Base-by-base conservation (phyloP, 495 filamentous ascomycete species). In the Friedmanniomyces endolithicus region DNA sequence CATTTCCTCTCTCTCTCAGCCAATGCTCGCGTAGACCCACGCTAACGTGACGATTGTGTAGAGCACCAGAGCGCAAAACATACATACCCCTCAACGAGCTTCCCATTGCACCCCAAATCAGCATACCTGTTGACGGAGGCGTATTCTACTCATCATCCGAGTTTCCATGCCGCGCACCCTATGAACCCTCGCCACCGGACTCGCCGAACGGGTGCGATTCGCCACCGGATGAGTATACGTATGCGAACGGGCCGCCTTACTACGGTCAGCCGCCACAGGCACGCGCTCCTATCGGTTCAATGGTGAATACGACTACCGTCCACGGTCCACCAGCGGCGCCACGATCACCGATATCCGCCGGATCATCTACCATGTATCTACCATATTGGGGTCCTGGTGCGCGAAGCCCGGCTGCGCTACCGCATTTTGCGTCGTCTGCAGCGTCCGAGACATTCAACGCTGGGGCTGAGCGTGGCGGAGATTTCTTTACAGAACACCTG, bases 281-380 rank as follows among this genome's bases (percentile, higher is more conserved):
- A 6, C 44, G 20, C 44, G 19, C 44, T 23, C 44, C 7, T 8
- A 47, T 47, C 23, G 44, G 37, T 2, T 41, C 37, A 14, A 41
- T 19, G 17, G 37, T 14, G 6, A 19, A 19, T 14, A 14, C 37
- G 12, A 6, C 3, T 34, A 29, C n/a, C 23, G 29, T 12, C 29
- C 41, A 39, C 44, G 23, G 4, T 12, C 52, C 19, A 14, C 11
- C 44, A 19, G n/a, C 47, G 27, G 4, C 51, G 11, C 33, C 57
- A 20, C 52, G 52, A 20, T 59, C 57, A 22, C 57, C 57, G 12
- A 19, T 59, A 2, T 59, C 57, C 6, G 52, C 57, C 16, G 57
- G 57, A 7, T 55, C 51, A 44, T 59, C 57, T 16, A 55, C 50
- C 0, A 33, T 25, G 17, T 31, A 48, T 37, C 31, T 59, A 31